Evolutionary conservation across 2,329 filamentous ascomycete genomes (phyloP).

Genomic region (Cercospora sp.): DNA sequence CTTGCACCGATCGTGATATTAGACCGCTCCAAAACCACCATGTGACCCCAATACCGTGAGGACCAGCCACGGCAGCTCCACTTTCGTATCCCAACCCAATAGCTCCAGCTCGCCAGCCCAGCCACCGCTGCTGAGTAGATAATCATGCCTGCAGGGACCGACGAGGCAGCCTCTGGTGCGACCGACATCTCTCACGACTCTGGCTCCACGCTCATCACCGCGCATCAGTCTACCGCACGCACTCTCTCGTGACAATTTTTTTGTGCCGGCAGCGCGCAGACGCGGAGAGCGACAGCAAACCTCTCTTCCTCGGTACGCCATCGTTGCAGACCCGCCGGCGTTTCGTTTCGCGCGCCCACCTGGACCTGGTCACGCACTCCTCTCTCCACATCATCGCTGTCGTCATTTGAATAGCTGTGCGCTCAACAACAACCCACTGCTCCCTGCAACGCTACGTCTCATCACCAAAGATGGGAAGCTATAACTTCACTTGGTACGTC

Average conservation of each 20-base stretch:
- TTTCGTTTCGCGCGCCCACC: constrained; percentile 1
- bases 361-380: constrained; percentile 4
- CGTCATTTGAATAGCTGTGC: constrained; percentile 9
- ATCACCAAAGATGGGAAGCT: constrained; percentile 60
- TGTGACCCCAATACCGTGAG: not conserved
- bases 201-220: not conserved
- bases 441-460: not conserved
- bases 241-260: not conserved
- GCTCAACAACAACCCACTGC: constrained; percentile 7
- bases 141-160: constrained; percentile 1
- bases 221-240: not conserved
- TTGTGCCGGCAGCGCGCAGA: not conserved
- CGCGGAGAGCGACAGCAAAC: not conserved
- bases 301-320: constrained; percentile 4
- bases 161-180: not conserved
- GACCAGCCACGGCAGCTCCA: not conserved
- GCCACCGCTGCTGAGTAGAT: not conserved
- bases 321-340: not conserved
- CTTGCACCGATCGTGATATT: not conserved
- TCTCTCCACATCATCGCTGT: constrained; percentile 8
- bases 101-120: not conserved
- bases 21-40: not conserved
- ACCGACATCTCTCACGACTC: not conserved
- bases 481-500: constrained; percentile 70
- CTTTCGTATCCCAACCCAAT: constrained; percentile 3